Evolutionary conservation across 148 eudicot species (phyloP).

Genomic region (Nyssa sinensis): DNA sequence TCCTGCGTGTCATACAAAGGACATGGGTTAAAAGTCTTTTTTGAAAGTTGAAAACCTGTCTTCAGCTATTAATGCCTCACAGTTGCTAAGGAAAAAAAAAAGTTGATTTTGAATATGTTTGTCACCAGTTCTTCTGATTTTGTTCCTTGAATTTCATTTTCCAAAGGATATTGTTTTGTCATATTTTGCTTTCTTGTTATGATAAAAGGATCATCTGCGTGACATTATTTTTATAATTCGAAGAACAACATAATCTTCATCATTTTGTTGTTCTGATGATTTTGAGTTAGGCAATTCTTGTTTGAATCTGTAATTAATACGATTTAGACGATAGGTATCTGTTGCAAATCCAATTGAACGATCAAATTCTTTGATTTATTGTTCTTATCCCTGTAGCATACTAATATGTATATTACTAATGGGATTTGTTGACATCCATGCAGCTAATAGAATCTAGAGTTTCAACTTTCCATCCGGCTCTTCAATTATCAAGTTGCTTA

Average conservation of each 20-base stretch:
- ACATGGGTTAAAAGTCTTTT: not conserved
- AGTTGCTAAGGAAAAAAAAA: not conserved
- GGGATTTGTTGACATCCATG: not conserved
- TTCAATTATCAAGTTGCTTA: constrained; percentile 60
- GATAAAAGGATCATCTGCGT: not conserved
- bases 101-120: no score
- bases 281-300: not conserved
- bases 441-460: constrained; percentile 91
- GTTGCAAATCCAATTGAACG: not conserved
- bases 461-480: constrained; percentile 56
- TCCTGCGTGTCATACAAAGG: not conserved
- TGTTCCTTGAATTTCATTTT: not conserved
- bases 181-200: not conserved
- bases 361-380: not conserved
- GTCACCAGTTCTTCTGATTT: not conserved
- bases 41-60: not conserved
- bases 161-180: not conserved
- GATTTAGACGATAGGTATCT: no score
- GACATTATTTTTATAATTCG: no score
- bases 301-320: no score
- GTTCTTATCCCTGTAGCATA: not conserved
- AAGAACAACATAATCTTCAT: not conserved
- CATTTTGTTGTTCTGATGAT: not conserved
- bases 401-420: not conserved
- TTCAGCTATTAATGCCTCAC: not conserved